phyloP scores from a whole-genome alignment of 2,329 filamentous ascomycete species.

The Botrytis byssoidea region DNA sequence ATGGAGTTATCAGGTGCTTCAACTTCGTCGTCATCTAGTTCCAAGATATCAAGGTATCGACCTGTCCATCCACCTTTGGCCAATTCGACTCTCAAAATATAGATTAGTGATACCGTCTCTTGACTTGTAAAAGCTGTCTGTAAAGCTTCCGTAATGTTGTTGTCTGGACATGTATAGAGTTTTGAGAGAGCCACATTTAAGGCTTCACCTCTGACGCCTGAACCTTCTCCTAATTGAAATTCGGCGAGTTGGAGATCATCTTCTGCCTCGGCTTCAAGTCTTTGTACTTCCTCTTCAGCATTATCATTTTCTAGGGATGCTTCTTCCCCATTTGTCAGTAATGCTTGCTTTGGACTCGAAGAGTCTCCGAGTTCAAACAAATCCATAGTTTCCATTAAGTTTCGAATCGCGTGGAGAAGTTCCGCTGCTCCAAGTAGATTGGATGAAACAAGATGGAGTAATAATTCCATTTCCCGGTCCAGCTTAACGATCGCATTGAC shows the following conservation, averaged over 20 bases:
- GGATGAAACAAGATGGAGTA: constrained; percentile 63
- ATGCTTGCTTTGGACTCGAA: constrained; percentile 27
- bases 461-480: constrained; percentile 66
- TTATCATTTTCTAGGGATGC: constrained; percentile 24
- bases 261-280: constrained; percentile 59
- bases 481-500: constrained; percentile 60
- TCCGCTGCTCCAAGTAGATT: constrained; percentile 66
- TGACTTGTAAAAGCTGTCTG: constrained; percentile 62
- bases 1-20: constrained; percentile 66
- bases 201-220: constrained; percentile 60
- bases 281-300: constrained; percentile 43
- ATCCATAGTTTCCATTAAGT: constrained; percentile 68
- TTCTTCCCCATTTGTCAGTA: constrained; percentile 34
- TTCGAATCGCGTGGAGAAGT: constrained; percentile 62
- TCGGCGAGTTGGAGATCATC: constrained; percentile 67
- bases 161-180: constrained; percentile 62
- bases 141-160: constrained; percentile 60
- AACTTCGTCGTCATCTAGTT: constrained; percentile 46
- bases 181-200: constrained; percentile 68
- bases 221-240: constrained; percentile 63
- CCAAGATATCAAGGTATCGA: constrained; percentile 59
- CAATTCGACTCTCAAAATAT: constrained; percentile 70
- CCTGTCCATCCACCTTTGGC: constrained; percentile 74
- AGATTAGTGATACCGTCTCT: constrained; percentile 69
- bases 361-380: constrained; percentile 39